Conservation (phyloP, 495 filamentous ascomycete species). For the Clavariopsis aquatica region DNA sequence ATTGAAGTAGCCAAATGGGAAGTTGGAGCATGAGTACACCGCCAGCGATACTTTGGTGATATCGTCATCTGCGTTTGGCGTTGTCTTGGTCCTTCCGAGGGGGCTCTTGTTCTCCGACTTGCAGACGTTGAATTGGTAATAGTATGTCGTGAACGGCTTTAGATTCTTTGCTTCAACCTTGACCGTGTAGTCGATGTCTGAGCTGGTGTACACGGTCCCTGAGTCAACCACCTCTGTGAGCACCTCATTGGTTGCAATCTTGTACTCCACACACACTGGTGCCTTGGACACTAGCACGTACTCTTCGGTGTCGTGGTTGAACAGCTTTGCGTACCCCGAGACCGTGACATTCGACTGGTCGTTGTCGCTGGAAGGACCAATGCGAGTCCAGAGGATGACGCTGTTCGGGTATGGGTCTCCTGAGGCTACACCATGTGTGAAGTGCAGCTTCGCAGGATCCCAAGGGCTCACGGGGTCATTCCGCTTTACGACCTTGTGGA, state of each 20-base stretch:
- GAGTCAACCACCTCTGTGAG: constrained; percentile 45
- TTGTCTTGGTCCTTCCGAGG: constrained; percentile 47
- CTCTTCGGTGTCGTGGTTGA: constrained; percentile 57
- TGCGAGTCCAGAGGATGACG: constrained; percentile 69
- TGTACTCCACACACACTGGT: constrained; percentile 63
- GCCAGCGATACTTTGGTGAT: constrained; percentile 43
- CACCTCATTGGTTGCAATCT: constrained; percentile 47
- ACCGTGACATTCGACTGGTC: constrained; percentile 59
- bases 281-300: constrained; percentile 56
- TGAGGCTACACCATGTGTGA: constrained; percentile 71
- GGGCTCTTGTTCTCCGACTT: constrained; percentile 43
- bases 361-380: constrained; percentile 57
- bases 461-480: constrained; percentile 47
- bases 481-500: constrained; percentile 52
- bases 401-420: constrained; percentile 66
- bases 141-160: constrained; percentile 60
- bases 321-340: constrained; percentile 55
- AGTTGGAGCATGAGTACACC: constrained; percentile 49
- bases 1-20: constrained; percentile 61
- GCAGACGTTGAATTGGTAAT: constrained; percentile 50
- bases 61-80: constrained; percentile 41
- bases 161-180: constrained; percentile 65
- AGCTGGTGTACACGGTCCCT: constrained; percentile 61
- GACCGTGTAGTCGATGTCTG: constrained; percentile 69
- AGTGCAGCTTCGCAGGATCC: constrained; percentile 54